Percentiles rank a stretch among this genome's conserved stretches.
Conservation (phyloP, 225 moss, liverwort and hornwort genomes). For the Rhytidiadelphus loreus region DNA sequence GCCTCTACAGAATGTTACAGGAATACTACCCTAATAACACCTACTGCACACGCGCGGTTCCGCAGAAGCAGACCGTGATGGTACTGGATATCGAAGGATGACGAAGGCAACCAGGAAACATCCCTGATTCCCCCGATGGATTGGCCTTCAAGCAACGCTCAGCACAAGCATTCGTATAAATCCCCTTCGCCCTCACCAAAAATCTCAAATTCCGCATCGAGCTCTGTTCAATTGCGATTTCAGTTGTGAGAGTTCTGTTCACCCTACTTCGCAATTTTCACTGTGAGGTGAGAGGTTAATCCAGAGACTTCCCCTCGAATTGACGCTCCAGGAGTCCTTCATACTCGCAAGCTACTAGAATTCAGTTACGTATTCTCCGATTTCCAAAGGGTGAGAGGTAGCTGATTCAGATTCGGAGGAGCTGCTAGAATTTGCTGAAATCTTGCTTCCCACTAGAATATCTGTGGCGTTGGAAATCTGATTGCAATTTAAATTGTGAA, state of each 20-base stretch:
- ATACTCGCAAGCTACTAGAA: not conserved
- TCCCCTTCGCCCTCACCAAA: no score
- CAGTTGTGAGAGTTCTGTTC: not conserved
- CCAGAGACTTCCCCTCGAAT: no score
- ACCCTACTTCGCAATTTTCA: not conserved
- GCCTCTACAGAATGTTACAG: no score
- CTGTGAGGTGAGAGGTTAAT: not conserved
- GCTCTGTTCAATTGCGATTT: not conserved
- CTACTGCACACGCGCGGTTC: no score
- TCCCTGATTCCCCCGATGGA: not conserved
- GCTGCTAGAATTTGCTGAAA: not conserved
- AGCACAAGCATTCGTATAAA: not conserved
- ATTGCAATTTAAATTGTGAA: not conserved
- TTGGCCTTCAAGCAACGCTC: not conserved
- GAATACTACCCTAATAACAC: no score
- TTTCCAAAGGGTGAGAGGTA: not conserved
- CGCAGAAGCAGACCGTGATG: no score
- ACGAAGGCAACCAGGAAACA: not conserved
- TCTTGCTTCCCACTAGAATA: not conserved
- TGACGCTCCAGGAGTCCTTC: no score
- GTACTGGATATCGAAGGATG: no score
- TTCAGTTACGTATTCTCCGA: not conserved
- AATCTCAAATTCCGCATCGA: no score
- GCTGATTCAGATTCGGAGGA: not conserved
- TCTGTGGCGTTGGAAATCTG: not conserved